Evolutionary conservation across 768 basidiomycete genomes (phyloP).

Genomic region (Boletus tylopilopsis): DNA sequence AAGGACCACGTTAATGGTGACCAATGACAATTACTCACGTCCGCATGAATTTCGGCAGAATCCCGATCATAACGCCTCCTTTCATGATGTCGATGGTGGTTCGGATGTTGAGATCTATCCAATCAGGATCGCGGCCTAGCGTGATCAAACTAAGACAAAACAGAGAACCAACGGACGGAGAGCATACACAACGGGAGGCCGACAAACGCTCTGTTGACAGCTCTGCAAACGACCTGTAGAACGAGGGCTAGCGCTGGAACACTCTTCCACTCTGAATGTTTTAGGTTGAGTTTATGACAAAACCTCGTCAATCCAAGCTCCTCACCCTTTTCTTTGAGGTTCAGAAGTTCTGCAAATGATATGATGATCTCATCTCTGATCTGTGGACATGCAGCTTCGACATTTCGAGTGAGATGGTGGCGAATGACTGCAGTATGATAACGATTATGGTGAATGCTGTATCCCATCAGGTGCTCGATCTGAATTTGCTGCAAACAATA

Average conservation of each 20-base stretch:
- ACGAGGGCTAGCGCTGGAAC: neutral
- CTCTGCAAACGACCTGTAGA: neutral
- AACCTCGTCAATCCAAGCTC: neutral
- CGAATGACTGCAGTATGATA: slow-evolving; percentile 30
- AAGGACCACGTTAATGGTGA: neutral
- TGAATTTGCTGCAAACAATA: slow-evolving; percentile 34
- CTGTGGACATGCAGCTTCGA: neutral
- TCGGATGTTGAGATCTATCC: slow-evolving; percentile 27
- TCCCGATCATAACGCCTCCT: slow-evolving; percentile 14
- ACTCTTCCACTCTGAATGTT: slow-evolving; percentile 1
- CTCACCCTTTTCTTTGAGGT: neutral
- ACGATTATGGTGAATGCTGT: slow-evolving; percentile 21
- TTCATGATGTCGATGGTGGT: slow-evolving; percentile 28
- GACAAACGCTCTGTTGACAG: slow-evolving; percentile 34
- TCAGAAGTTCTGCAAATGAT: neutral
- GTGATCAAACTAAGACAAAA: slow-evolving; percentile 1
- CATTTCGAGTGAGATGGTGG: neutral
- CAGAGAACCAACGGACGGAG: neutral
- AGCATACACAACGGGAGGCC: slow-evolving; percentile 44
- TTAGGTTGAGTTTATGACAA: neutral
- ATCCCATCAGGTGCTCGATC: slow-evolving; percentile 36
- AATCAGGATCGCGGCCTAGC: slow-evolving; percentile 39
- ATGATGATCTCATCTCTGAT: neutral
- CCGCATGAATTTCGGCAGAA: slow-evolving; percentile 30
- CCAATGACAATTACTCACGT: neutral